Base-by-base conservation (phyloP, 805 yeast genomes). In the Scheffersomyces stipitis region DNA sequence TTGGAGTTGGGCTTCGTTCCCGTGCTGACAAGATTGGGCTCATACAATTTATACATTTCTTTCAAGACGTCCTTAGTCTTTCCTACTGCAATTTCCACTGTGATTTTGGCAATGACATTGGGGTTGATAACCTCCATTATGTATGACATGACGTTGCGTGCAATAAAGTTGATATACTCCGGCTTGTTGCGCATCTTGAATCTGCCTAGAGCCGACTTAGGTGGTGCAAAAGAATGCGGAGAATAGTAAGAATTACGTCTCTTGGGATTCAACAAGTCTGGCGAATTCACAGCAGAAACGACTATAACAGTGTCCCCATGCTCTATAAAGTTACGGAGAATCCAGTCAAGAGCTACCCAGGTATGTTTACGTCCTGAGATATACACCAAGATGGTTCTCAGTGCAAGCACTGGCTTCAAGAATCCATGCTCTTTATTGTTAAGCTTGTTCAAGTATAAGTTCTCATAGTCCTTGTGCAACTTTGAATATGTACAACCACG, bases 271-370 rank as follows among this genome's bases (percentile, higher is more conserved):
- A 33, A 12, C 12, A 42, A 23, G 36, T 30, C 37, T 27, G 31
- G 30, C 26, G 44, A 53, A 30, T 56, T 46, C 15, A 81, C 69
- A 3, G 82, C 65, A 1, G 89, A 71, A 4, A 78, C 73, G 5
- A 86, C 72, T 3, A 85, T 76, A 9, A 86, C 58, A 10, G 79
- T 72, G 56, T 86, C 95, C 6, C 88, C 86, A 47, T 80, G 66
- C 46, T 75, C 78, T 3, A 82, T 58, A 9, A 82, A 60, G 28
- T 69, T 62, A 31, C 67, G 68, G 36, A 84, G 59, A 5, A 78
- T 64, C 81, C 86, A 86, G 56, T 86, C 95, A 18, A 86, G 58
- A 1, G 88, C 80, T 8, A 83, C 87, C 95, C 95, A 86, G 0
- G 93, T 82, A 62, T 85, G 91, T 37, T 66, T 71, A 41, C 91